Evolutionary conservation across 1,284 basidiomycete species (phyloP).

Genomic region (Ceratobasidium sp.): DNA sequence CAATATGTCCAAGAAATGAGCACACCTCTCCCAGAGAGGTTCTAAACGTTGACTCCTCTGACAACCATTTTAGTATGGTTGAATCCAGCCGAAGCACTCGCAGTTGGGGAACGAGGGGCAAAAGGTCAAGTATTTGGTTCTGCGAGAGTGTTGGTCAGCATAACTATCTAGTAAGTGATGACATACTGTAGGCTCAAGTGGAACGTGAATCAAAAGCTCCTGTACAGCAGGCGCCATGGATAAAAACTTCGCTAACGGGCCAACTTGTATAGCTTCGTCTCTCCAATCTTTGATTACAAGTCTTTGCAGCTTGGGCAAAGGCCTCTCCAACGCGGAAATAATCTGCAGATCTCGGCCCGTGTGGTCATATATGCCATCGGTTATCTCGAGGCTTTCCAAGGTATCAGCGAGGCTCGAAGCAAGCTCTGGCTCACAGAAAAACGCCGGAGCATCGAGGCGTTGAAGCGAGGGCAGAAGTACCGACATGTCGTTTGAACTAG

Average conservation of each 20-base stretch:
- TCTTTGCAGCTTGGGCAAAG: not conserved
- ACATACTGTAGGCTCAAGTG: too few species aligned
- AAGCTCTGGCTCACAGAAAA: not conserved
- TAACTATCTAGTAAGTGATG: too few species aligned
- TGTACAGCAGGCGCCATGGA: not conserved
- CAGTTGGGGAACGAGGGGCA: too few species aligned
- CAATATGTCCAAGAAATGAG: too few species aligned
- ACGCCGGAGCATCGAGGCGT: conserved; percentile 4
- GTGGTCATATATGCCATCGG: not conserved
- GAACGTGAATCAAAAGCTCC: not conserved
- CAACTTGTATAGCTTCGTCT: too few species aligned
- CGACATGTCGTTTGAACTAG: not conserved
- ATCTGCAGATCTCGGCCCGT: not conserved
- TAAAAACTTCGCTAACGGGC: not conserved
- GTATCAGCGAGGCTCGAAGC: not conserved
- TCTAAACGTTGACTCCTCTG: too few species aligned
- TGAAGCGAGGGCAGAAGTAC: conserved; percentile 1
- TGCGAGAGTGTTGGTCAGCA: too few species aligned
- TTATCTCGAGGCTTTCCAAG: not conserved
- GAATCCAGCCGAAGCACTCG: too few species aligned
- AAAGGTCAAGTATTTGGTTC: too few species aligned
- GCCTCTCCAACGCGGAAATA: not conserved
- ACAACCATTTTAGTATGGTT: too few species aligned
- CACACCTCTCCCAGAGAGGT: too few species aligned
- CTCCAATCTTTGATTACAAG: not conserved